Percentiles rank a stretch among this genome's conserved stretches.
phyloP scores from a whole-genome alignment of 2,329 filamentous ascomycete species.

The Claviceps humidiphila region DNA sequence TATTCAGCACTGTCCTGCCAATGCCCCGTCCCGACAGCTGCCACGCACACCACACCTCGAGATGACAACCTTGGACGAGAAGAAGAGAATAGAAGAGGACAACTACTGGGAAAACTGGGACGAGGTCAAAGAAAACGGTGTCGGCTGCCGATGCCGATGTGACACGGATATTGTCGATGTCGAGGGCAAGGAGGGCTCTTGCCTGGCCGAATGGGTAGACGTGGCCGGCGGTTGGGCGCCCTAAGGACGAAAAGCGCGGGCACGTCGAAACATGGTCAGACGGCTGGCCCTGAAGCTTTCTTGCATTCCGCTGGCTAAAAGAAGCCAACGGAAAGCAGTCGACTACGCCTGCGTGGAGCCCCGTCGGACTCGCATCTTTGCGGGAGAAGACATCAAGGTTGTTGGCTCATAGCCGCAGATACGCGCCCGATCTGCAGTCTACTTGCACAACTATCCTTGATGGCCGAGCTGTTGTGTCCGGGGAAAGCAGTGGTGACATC shows the following conservation, averaged over 20 bases:
- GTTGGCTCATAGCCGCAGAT: neutral
- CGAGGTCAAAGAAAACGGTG: constrained; percentile 81
- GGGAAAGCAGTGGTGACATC: neutral
- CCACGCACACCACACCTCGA: constrained; percentile 70
- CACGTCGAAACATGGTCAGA: neutral
- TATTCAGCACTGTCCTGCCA: constrained; percentile 95
- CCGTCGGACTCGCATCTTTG: neutral
- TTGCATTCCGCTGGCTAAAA: neutral
- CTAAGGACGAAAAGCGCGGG: constrained; percentile 13
- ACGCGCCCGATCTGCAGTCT: neutral
- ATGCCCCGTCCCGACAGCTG: constrained; percentile 79
- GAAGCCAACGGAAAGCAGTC: neutral
- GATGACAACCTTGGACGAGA: constrained; percentile 66
- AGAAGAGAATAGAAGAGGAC: constrained; percentile 79
- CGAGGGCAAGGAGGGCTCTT: constrained; percentile 93
- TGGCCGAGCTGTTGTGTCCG: neutral
- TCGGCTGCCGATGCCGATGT: constrained; percentile 91
- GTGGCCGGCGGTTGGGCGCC: constrained; percentile 85
- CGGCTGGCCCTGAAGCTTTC: neutral
- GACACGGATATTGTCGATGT: constrained; percentile 97
- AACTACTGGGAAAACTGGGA: constrained; percentile 91
- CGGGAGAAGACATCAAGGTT: neutral
- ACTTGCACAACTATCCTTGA: neutral
- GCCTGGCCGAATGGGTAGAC: constrained; percentile 91
- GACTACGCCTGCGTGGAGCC: neutral